These are phyloP conservation scores for Symbiodinium pilosum DNA, from an alignment of 73 alveolate species.

Conservation along the genomic window DNA sequence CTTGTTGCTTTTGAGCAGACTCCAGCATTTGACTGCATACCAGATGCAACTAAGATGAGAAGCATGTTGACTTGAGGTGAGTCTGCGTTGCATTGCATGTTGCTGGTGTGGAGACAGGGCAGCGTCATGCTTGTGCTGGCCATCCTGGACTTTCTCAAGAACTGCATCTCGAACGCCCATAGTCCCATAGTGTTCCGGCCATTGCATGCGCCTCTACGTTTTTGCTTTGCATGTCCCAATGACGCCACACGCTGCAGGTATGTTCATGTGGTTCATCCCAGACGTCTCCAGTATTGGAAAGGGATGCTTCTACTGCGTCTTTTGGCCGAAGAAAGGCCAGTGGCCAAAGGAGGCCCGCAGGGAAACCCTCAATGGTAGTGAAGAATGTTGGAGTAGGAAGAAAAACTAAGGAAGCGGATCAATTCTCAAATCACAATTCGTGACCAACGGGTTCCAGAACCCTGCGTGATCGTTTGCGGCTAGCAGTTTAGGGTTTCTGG, in stretches of 20 bases:
- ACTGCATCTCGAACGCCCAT: background rate
- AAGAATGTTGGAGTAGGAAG: too few relatives aligned
- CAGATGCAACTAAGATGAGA: background rate
- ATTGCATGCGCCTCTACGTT: too few relatives aligned
- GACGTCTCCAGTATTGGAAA: slow-evolving; percentile 27
- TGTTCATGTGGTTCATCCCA: slow-evolving; percentile 67
- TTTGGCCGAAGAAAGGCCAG: slow-evolving; percentile 90
- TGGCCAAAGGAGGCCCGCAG: slow-evolving; percentile 86
- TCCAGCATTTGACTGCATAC: too few relatives aligned
- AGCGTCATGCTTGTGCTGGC: slow-evolving; percentile 32
- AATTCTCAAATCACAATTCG: too few relatives aligned
- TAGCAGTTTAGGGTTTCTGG: too few relatives aligned
- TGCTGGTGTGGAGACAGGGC: slow-evolving; percentile 51
- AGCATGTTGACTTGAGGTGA: background rate
- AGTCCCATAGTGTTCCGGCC: too few relatives aligned
- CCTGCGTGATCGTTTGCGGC: too few relatives aligned
- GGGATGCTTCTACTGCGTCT: slow-evolving; percentile 86
- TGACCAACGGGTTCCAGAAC: too few relatives aligned
- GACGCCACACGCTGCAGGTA: background rate
- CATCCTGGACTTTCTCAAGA: slow-evolving; percentile 69
- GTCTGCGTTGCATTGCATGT: background rate
- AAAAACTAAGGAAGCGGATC: too few relatives aligned
- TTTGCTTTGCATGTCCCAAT: too few relatives aligned
- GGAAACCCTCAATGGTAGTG: too few relatives aligned
- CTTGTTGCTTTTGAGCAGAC: too few relatives aligned